A percentile compares a stretch with the other conserved stretches of the same genome.
Evolutionary conservation across 495 filamentous ascomycete species (phyloP).

Genomic region (Aspergillus egyptiacus): DNA sequence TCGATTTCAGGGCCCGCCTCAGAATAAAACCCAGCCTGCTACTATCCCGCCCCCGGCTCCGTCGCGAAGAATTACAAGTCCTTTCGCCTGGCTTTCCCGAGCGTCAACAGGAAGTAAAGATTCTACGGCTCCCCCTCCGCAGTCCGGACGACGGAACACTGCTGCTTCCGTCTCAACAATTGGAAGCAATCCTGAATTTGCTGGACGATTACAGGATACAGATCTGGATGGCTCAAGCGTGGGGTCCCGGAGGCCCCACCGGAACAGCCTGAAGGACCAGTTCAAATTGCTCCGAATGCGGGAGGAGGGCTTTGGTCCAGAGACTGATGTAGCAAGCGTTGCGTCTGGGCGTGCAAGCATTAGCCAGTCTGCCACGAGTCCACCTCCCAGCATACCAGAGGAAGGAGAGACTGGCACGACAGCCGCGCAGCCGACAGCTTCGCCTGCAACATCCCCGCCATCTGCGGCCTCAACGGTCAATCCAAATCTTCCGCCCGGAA

Average conservation of each 20-base stretch:
- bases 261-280: constrained; percentile 73
- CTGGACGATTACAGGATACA: constrained; percentile 62
- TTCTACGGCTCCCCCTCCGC: constrained; percentile 42
- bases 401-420: constrained; percentile 46
- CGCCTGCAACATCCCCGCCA: constrained; percentile 46
- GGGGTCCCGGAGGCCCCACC: constrained; percentile 38
- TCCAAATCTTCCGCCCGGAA: constrained; percentile 68
- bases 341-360: constrained; percentile 40
- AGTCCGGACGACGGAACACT: constrained; percentile 57
- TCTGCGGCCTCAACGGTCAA: constrained; percentile 47
- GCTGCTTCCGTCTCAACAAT: constrained; percentile 68
- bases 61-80: constrained; percentile 65
- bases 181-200: constrained; percentile 66
- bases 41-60: constrained; percentile 40
- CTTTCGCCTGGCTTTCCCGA: constrained; percentile 82
- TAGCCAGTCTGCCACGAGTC: constrained; percentile 48
- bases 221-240: constrained; percentile 28
- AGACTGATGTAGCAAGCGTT: constrained; percentile 32
- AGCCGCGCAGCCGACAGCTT: constrained; percentile 30
- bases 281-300: constrained; percentile 79
- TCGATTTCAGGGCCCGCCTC: constrained; percentile 41
- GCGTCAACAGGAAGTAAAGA: constrained; percentile 60
- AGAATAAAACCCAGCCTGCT: constrained; percentile 36
- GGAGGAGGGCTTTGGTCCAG: constrained; percentile 61
- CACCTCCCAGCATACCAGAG: constrained; percentile 45